phyloP scores from a whole-genome alignment of 2,329 filamentous ascomycete species.

The Aspergillus sp. region DNA sequence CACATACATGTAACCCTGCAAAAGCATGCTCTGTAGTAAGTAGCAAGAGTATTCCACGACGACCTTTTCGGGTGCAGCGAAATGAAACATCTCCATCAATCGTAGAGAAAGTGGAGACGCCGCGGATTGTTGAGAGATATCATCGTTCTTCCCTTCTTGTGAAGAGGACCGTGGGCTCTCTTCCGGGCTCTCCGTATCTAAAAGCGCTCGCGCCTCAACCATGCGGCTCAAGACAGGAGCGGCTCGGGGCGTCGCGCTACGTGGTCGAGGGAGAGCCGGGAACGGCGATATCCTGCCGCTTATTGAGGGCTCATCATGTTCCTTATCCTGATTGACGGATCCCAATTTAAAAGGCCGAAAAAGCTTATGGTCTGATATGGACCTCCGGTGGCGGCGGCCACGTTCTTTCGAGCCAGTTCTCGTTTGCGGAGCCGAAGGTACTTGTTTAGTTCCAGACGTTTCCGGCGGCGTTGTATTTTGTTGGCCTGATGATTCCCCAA shows the following conservation, averaged over 20 bases:
- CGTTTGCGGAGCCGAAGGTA: conserved; percentile 2
- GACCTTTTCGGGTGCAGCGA: conserved; percentile 78
- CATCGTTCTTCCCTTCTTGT: conserved; percentile 47
- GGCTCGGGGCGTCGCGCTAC: conserved; percentile 49
- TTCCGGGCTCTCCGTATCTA: conserved; percentile 36
- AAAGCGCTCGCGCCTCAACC: conserved; percentile 68
- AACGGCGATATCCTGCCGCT: conserved; percentile 18
- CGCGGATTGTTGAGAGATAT: conserved; percentile 45
- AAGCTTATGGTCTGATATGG: conserved; percentile 62
- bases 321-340: conserved; percentile 24
- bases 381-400: conserved; percentile 55
- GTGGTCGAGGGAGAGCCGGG: conserved; percentile 25
- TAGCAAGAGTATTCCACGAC: conserved; percentile 92
- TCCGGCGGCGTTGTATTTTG: conserved; percentile 3
- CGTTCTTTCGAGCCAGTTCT: conserved; percentile 30
- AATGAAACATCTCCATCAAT: conserved; percentile 81
- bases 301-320: conserved; percentile 21
- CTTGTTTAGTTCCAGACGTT: background rate
- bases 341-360: conserved; percentile 62
- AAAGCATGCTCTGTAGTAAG: conserved; percentile 83
- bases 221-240: conserved; percentile 76
- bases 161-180: conserved; percentile 21
- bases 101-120: conserved; percentile 65
- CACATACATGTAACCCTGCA: conserved; percentile 96
- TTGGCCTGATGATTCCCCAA: conserved; percentile 8